phyloP scores from a whole-genome alignment of 108 stramenopile genomes.

The Fragilariopsis cylindrus region DNA sequence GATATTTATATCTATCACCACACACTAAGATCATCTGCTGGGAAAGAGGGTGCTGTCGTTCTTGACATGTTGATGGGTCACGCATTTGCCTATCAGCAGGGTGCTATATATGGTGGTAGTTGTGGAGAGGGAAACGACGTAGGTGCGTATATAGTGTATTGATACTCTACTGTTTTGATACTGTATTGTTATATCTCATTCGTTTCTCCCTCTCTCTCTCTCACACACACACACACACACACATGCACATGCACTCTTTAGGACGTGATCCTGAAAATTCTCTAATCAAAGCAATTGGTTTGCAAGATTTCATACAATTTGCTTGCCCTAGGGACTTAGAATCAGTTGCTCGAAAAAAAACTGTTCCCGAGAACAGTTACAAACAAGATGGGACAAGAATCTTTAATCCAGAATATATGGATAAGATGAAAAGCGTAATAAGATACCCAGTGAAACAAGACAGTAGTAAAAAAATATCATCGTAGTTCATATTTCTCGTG shows the following conservation, averaged over 20 bases:
- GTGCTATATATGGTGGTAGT: slow-evolving; percentile 27
- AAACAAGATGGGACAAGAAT: slow-evolving; percentile 24
- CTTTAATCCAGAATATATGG: slow-evolving; percentile 32
- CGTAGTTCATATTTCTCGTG: slow-evolving; percentile 43
- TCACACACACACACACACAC: too few species aligned
- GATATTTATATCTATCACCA: slow-evolving; percentile 14
- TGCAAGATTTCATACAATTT: slow-evolving; percentile 28
- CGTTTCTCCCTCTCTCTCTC: too few species aligned
- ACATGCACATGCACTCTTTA: too few species aligned
- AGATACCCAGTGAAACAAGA: slow-evolving; percentile 13
- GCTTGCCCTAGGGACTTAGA: slow-evolving; percentile 20
- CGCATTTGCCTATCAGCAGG: slow-evolving; percentile 35
- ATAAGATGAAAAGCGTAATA: slow-evolving; percentile 7
- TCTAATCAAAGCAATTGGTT: slow-evolving; percentile 26
- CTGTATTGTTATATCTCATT: too few species aligned
- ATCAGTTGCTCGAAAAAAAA: neutral
- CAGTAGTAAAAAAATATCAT: slow-evolving; percentile 19
- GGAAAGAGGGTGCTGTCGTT: slow-evolving; percentile 24
- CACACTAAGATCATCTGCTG: neutral
- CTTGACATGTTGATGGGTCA: slow-evolving; percentile 39
- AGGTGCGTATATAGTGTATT: too few species aligned
- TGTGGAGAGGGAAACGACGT: slow-evolving; percentile 25
- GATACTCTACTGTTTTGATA: too few species aligned
- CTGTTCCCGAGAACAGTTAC: slow-evolving; percentile 11
- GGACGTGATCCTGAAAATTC: slow-evolving; percentile 12